phyloP scores from a whole-genome alignment of 2,329 filamentous ascomycete genomes.

The Colletotrichum sp. region DNA sequence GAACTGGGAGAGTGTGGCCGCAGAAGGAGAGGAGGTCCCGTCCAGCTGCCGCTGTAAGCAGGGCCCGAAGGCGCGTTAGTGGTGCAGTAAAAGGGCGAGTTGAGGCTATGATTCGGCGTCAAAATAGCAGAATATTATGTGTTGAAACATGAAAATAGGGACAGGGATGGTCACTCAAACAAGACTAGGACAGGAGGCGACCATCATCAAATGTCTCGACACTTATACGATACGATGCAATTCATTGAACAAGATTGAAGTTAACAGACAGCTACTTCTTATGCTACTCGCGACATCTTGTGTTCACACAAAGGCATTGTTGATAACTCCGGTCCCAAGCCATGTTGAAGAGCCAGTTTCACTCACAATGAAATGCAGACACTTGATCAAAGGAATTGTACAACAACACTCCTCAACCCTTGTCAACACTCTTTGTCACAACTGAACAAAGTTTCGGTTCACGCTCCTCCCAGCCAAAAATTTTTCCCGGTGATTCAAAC shows the following conservation, averaged over 20 bases:
- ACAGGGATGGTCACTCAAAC: fast-evolving
- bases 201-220: too few relatives aligned
- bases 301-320: neutral
- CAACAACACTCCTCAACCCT: neutral
- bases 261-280: too few relatives aligned
- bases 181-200: neutral
- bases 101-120: fast-evolving
- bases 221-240: neutral
- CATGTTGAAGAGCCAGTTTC: too few relatives aligned
- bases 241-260: fast-evolving
- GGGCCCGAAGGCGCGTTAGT: neutral
- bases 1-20: neutral
- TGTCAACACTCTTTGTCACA: neutral
- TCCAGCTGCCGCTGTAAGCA: fast-evolving
- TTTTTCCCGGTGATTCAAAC: too few relatives aligned
- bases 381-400: neutral
- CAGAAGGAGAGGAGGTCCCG: neutral
- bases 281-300: too few relatives aligned
- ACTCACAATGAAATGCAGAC: too few relatives aligned
- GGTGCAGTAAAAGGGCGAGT: neutral
- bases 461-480: too few relatives aligned
- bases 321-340: too few relatives aligned
- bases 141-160: too few relatives aligned
- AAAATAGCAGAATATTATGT: neutral
- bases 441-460: too few relatives aligned